phyloP scores from a whole-genome alignment of 257 asterid genomes.

The Solanum pennellii region DNA sequence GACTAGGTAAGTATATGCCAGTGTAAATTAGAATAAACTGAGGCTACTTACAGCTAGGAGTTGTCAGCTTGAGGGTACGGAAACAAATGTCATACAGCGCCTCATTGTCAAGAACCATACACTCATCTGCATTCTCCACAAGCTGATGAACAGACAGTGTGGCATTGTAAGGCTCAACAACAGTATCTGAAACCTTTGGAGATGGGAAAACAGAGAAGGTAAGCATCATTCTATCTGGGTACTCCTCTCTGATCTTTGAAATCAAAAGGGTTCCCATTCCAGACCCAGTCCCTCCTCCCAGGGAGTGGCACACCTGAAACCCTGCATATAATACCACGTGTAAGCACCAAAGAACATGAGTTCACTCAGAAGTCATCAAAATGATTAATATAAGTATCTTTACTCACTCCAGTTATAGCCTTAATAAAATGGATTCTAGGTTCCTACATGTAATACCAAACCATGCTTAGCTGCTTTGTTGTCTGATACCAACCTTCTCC shows the following conservation, averaged over 20 bases:
- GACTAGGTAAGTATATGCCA: not conserved
- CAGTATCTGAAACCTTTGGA: slow-evolving; percentile 42
- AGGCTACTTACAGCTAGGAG: slow-evolving; percentile 35
- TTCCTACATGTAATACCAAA: not conserved
- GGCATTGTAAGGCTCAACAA: slow-evolving; percentile 45
- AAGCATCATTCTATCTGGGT: slow-evolving; percentile 44
- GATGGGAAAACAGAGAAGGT: slow-evolving; percentile 46
- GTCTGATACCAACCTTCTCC: not conserved
- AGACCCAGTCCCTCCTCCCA: slow-evolving; percentile 48
- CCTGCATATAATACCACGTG: slow-evolving; percentile 7
- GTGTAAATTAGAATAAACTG: not conserved
- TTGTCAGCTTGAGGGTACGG: slow-evolving; percentile 34
- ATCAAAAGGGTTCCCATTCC: slow-evolving; percentile 45
- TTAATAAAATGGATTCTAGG: not conserved
- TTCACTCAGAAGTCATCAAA: not conserved
- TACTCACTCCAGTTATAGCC: not conserved
- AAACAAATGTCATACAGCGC: slow-evolving; percentile 38
- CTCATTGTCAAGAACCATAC: slow-evolving; percentile 38
- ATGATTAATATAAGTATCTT: not conserved
- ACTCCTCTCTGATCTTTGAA: slow-evolving; percentile 40
- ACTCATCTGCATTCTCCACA: slow-evolving; percentile 45
- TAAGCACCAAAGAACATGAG: not conserved
- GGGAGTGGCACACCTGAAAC: slow-evolving; percentile 42
- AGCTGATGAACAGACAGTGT: slow-evolving; percentile 43
- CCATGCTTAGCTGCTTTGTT: not conserved